A percentile compares a stretch with the other conserved stretches of the same genome.
These are phyloP conservation scores for Aspergillus terreus DNA, from an alignment of 2,329 filamentous ascomycete species.

Conservation along the genomic window DNA sequence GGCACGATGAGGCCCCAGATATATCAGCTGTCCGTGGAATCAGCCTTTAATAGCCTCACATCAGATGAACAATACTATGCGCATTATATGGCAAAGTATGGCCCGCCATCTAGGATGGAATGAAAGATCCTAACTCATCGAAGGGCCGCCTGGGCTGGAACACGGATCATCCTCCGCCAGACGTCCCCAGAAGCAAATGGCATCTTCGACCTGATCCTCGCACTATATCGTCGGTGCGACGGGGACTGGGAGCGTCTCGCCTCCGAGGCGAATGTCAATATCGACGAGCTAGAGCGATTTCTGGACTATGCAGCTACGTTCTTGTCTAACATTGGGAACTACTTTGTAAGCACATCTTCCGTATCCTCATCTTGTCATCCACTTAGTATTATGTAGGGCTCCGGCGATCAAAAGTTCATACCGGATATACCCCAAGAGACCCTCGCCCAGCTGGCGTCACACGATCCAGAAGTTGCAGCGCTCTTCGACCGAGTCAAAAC, in stretches of 20 bases:
- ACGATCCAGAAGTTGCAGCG: not conserved
- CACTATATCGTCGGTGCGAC: conserved; percentile 44
- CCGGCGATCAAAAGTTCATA: conserved; percentile 25
- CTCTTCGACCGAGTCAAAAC: conserved; percentile 4
- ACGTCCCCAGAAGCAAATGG: conserved; percentile 49
- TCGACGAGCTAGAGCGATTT: conserved; percentile 40
- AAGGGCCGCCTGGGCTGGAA: conserved; percentile 32
- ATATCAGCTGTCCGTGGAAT: conserved; percentile 11
- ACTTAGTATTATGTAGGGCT: conserved; percentile 23
- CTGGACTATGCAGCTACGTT: conserved; percentile 46
- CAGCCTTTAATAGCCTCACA: conserved; percentile 12
- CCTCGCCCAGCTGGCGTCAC: conserved; percentile 8
- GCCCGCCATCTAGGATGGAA: not conserved
- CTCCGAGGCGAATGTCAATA: conserved; percentile 28
- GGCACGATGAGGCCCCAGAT: conserved; percentile 9
- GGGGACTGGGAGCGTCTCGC: conserved; percentile 47
- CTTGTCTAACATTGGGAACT: conserved; percentile 54
- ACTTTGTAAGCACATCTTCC: conserved; percentile 24
- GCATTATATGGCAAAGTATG: conserved; percentile 19
- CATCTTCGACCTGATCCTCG: conserved; percentile 55
- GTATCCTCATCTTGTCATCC: too few relatives aligned
- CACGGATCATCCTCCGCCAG: conserved; percentile 52
- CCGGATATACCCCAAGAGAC: conserved; percentile 16
- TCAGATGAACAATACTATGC: conserved; percentile 18
- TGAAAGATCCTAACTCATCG: not conserved